Evolutionary conservation across 2,329 filamentous ascomycete genomes (phyloP), one percentile per base, ranked within the genome.

Genomic region (Colletotrichum chlorophyti): DNA sequence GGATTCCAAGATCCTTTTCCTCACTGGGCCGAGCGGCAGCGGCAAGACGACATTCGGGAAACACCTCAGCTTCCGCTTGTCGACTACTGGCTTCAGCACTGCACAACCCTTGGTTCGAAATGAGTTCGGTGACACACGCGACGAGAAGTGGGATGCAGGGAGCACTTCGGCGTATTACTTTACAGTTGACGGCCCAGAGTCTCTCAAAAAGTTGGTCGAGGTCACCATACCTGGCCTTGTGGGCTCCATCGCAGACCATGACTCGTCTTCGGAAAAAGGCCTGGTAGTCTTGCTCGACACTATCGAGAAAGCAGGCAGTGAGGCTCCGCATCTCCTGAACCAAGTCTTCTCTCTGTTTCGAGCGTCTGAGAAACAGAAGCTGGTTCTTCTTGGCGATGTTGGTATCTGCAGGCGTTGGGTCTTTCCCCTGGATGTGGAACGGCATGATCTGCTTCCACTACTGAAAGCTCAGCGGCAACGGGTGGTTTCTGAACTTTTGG

Each of bases 31-130:
- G 4, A 38, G 53, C 12, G 53, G 53, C 1, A 38, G 46, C 2
- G 53, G 53, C 3, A 57, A 51, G 19, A 57, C 53, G 5, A 51
- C 38, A 0, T 51, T 57, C 4, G 53, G 29, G 31, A 57, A 51
- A 12, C n/a, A 52, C n/a, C 24, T 57, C 14, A 31, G 47, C 26
- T 52, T n/a, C 5, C 4, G 12, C 8, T 2, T 57, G 17, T 29
- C 38, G 12, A 38, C 46, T 2, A n/a, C 19, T 1, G 26, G 6
- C 3, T 27, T 58, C 6, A 17, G 12, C 1, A 9, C 26, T 2
- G 3, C n/a, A 0, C 17, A 12, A 0, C 6, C n/a, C 2, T n/a
- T 58, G 5, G 12, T 27, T 19, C 48, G 32, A 1, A 58, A 52
- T 5, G 47, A 58, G 7, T 4, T 46, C 2, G 53, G 40, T 4